Evolutionary conservation across 352 stramenopile species (phyloP).

Genomic region (Globisporangium radiosum): DNA sequence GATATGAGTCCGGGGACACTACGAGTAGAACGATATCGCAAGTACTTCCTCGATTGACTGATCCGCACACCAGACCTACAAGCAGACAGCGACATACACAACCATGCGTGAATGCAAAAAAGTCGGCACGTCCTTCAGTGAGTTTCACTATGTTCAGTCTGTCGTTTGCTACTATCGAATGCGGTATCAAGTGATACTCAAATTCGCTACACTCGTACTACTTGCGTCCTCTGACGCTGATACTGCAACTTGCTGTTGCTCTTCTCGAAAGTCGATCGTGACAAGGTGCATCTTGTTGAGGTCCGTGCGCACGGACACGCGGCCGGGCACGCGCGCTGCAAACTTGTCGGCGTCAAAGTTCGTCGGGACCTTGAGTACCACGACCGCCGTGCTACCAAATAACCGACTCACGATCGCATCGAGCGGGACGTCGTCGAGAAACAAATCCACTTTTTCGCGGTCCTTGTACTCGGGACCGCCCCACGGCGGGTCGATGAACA

Average conservation of each 20-base stretch:
- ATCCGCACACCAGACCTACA: too few species aligned
- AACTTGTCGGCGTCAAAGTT: constrained; percentile 83
- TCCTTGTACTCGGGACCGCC: constrained; percentile 78
- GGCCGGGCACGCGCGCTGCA: constrained; percentile 41
- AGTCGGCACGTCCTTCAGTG: too few species aligned
- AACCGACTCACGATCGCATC: constrained; percentile 57
- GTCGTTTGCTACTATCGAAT: too few species aligned
- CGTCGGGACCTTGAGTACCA: constrained; percentile 76
- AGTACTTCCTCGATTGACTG: too few species aligned
- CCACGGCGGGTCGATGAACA: constrained; percentile 83
- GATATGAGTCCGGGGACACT: too few species aligned
- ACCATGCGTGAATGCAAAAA: too few species aligned
- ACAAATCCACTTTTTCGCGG: constrained; percentile 60
- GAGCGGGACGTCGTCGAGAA: constrained; percentile 51
- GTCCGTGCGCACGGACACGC: constrained; percentile 48
- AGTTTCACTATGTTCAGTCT: too few species aligned
- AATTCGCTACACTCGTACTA: too few species aligned
- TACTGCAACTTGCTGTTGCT: background rate
- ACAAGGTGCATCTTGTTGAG: constrained; percentile 82
- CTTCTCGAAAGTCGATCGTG: constrained; percentile 46
- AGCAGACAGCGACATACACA: too few species aligned
- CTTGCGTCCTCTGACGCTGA: too few species aligned
- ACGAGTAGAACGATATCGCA: too few species aligned
- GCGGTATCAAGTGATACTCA: too few species aligned
- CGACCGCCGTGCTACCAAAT: constrained; percentile 33